These are phyloP conservation scores for Sporisorium iseilematis-ciliati DNA, from an alignment of 1,284 basidiomycete species.

Conservation along the genomic window DNA sequence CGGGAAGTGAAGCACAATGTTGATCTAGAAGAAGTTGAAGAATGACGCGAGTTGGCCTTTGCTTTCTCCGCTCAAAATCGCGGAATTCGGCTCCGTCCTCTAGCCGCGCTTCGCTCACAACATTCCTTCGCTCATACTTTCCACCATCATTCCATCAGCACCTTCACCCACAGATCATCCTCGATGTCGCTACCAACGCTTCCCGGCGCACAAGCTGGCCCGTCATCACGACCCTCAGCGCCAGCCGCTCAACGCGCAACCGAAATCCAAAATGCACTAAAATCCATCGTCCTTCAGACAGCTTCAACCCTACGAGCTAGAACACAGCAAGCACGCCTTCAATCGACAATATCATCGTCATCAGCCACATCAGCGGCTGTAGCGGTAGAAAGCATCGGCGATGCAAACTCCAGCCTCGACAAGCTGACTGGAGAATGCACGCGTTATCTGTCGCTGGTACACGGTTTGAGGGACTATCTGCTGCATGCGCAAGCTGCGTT, in stretches of 20 bases:
- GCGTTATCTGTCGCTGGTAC: conserved; percentile 38
- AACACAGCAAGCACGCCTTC: conserved; percentile 37
- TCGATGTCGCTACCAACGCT: conserved; percentile 27
- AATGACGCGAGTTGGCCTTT: neutral
- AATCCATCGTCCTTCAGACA: conserved; percentile 46
- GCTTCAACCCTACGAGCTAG: conserved; percentile 44
- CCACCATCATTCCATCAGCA: neutral
- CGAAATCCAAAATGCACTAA: conserved; percentile 45
- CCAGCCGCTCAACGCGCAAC: conserved; percentile 28
- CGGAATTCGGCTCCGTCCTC: conserved; percentile 30
- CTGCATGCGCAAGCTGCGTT: conserved; percentile 48
- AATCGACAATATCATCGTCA: conserved; percentile 12
- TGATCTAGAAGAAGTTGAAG: neutral
- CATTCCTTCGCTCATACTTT: neutral
- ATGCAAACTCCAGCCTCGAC: conserved; percentile 30
- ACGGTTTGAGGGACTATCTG: conserved; percentile 42
- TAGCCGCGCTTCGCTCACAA: neutral
- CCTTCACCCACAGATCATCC: neutral
- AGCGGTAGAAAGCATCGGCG: conserved; percentile 15
- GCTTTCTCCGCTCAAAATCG: conserved; percentile 25
- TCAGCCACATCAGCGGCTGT: conserved; percentile 10
- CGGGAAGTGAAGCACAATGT: neutral
- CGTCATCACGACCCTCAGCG: conserved; percentile 7
- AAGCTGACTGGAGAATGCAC: conserved; percentile 41
- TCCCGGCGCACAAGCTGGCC: conserved; percentile 13